Percentiles rank a stretch among this genome's conserved stretches.
phyloP scores from a whole-genome alignment of 345 rosid genomes.

The Euphorbia pulcherrima region DNA sequence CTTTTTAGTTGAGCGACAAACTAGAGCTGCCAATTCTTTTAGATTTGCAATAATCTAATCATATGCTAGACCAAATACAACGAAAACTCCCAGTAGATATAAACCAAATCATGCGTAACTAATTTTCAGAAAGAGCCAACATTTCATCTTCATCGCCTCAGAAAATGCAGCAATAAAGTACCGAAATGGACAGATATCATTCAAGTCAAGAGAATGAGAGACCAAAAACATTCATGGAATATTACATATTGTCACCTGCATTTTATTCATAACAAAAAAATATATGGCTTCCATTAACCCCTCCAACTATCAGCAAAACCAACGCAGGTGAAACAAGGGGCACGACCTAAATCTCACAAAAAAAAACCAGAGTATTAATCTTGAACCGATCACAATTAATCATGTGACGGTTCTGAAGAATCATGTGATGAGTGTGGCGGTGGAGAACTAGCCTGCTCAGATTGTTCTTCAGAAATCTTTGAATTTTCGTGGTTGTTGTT shows the following conservation, averaged over 20 bases:
- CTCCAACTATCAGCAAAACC: slow-evolving; percentile 26
- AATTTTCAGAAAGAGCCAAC: neutral
- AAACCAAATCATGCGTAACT: neutral
- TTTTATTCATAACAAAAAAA: slow-evolving; percentile 38
- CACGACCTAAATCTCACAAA: slow-evolving; percentile 29
- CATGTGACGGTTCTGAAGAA: slow-evolving; percentile 35
- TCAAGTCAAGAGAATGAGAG: neutral
- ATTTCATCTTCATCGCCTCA: too few relatives aligned
- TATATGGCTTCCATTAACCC: slow-evolving; percentile 33
- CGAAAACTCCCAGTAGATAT: neutral
- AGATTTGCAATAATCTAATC: too few relatives aligned
- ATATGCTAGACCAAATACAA: neutral
- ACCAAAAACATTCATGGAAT: slow-evolving; percentile 5
- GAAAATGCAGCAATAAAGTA: neutral
- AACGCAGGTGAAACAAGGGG: slow-evolving; percentile 42
- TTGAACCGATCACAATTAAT: slow-evolving; percentile 22
- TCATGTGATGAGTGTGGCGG: slow-evolving; percentile 27
- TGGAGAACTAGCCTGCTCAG: slow-evolving; percentile 31
- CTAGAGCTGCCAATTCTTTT: too few relatives aligned
- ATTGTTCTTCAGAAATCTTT: slow-evolving; percentile 34
- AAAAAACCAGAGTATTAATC: slow-evolving; percentile 6
- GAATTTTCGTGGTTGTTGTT: slow-evolving; percentile 27
- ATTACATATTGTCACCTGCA: slow-evolving; percentile 36
- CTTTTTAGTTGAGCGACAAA: too few relatives aligned
- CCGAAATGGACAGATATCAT: neutral